Base-by-base conservation (phyloP, 306 rosid genomes). In the Cyclanthera cordifolia region DNA sequence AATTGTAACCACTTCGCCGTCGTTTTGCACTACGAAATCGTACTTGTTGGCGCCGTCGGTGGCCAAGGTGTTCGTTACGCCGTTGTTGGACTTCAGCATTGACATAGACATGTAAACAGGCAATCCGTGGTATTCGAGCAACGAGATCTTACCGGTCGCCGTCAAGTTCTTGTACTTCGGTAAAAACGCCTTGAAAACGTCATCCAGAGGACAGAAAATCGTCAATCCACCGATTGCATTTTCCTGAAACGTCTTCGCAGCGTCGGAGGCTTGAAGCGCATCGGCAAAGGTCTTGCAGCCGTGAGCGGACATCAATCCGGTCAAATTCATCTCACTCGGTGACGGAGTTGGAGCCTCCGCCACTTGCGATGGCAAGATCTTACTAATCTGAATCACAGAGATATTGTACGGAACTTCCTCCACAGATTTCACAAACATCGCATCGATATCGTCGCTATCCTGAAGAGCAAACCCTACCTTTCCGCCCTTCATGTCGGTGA, bases 321-420 rank as follows among this genome's bases (percentile, higher is more conserved):
- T 93, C 52, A 93, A 70, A 43, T 93, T 93, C 30, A 82, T 75
- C 50, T 82, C 80, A 14, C 82, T 75, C 10, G 95, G 90, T 1
- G 77, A 88, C 8, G 98, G 91, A 0, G 98, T 73, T 34, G 98
- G 96, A 0, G 98, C 95, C 73, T 81, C 87, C 2, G 98, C 89
- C 6, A 84, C 83, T 0, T 69, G 78, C 2, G 93, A 84, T 5
- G 95, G 96, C 13, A 93, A 79, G 11, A 85, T 27, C 6, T 72
- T 48, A 53, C 95, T 87, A 78, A 93, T 84, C 76, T 93, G 95
- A 37, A 93, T 86, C 4, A 93, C 82, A 0, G 98, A 93, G 49
- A 93, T 84, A 67, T 84, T 89, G 81, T 89, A 89, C 0, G 90
- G 93, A 23, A 89, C 28, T 53, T 83, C 96, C 68, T 89, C 75